phyloP scores from a whole-genome alignment of 2,329 filamentous ascomycete genomes.

The Botrytis tulipae region DNA sequence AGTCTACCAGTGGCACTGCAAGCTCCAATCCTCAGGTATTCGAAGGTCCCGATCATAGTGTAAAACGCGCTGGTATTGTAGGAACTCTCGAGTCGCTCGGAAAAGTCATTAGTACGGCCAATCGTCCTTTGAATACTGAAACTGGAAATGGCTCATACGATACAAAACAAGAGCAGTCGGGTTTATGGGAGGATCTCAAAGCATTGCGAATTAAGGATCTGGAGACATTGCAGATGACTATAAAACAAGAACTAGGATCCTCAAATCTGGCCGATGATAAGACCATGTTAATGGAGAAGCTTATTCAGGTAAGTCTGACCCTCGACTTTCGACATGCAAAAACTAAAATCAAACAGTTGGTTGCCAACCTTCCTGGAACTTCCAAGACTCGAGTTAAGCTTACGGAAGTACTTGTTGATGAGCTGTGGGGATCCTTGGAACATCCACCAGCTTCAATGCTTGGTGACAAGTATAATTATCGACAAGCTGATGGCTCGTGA shows the following conservation, averaged over 20 bases:
- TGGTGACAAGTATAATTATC: constrained; percentile 61
- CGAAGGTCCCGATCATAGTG: constrained; percentile 25
- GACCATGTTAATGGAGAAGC: constrained; percentile 72
- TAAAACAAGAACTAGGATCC: constrained; percentile 61
- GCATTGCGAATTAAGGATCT: constrained; percentile 53
- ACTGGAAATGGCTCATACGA: constrained; percentile 62
- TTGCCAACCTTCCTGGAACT: constrained; percentile 60
- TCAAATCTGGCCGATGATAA: constrained; percentile 66
- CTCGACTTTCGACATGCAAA: not conserved
- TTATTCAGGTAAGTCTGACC: constrained; percentile 52
- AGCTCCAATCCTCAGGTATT: constrained; percentile 17
- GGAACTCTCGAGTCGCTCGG: constrained; percentile 23
- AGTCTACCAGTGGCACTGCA: constrained; percentile 7
- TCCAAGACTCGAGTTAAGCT: constrained; percentile 54
- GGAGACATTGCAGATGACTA: constrained; percentile 58
- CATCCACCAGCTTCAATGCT: constrained; percentile 68
- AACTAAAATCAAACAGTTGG: constrained; percentile 47
- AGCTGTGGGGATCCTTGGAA: constrained; percentile 68
- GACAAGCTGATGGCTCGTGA: constrained; percentile 62
- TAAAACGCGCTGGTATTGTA: constrained; percentile 23
- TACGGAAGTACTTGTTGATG: constrained; percentile 64
- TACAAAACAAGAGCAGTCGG: constrained; percentile 47
- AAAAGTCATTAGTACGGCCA: constrained; percentile 49
- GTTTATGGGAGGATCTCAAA: constrained; percentile 56
- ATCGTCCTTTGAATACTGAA: constrained; percentile 61